These are phyloP conservation scores for Cutaneotrichosporon dermatis DNA, from an alignment of 1,284 basidiomycete genomes.

Conservation along the genomic window DNA sequence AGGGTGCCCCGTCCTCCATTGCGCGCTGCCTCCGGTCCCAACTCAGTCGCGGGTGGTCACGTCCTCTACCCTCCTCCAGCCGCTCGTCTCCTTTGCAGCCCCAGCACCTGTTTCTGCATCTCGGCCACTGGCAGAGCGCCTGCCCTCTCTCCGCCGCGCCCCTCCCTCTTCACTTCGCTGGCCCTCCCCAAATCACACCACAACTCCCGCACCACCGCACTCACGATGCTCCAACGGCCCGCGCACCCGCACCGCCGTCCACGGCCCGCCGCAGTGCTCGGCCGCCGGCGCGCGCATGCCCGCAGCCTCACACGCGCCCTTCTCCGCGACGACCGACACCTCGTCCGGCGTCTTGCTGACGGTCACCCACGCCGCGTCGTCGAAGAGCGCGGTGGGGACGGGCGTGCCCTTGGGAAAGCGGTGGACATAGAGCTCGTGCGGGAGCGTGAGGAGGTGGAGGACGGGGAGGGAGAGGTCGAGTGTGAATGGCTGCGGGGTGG, in stretches of 20 bases:
- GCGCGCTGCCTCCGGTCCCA: no score
- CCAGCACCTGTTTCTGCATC: no score
- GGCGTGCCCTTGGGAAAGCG: constrained; percentile 38
- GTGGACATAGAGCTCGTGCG: constrained; percentile 54
- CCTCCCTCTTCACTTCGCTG: no score
- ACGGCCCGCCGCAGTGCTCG: constrained; percentile 49
- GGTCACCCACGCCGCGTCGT: constrained; percentile 53
- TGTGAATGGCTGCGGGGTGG: neutral
- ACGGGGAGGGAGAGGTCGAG: constrained; percentile 19
- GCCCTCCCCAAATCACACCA: constrained; percentile 7
- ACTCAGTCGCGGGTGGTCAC: no score
- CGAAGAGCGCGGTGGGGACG: constrained; percentile 28
- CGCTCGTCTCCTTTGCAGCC: no score
- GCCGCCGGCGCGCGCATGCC: constrained; percentile 36
- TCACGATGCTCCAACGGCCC: constrained; percentile 65
- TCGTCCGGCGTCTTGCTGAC: constrained; percentile 61
- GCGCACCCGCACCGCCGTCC: constrained; percentile 58
- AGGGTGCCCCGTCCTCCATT: no score
- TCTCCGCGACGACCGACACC: constrained; percentile 57
- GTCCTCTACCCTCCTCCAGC: no score
- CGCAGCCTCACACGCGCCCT: constrained; percentile 10
- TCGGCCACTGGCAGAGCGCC: no score
- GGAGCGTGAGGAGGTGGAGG: constrained; percentile 51
- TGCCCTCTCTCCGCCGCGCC: no score
- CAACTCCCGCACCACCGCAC: constrained; percentile 16